Percentiles rank a stretch among this genome's conserved stretches.
Evolutionary conservation across 192 early-diverging fungal genomes (phyloP).

Genomic region (Entomortierella chlamydospora): DNA sequence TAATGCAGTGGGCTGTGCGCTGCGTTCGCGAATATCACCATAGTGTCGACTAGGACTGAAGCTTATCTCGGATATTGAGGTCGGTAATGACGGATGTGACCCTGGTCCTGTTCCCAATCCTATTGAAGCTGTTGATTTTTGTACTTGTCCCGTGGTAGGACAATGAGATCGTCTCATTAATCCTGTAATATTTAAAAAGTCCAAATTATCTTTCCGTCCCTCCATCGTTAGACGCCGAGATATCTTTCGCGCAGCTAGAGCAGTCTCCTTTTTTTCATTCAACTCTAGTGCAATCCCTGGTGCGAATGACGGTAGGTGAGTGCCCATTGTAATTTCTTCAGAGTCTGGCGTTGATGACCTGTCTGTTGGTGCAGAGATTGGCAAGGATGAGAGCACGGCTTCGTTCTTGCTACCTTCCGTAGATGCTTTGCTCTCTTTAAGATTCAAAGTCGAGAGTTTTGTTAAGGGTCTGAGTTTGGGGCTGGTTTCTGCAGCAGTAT

Average conservation of each 20-base stretch:
- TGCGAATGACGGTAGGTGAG: slow-evolving; percentile 1
- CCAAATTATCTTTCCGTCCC: slow-evolving; percentile 25
- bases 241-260: slow-evolving; percentile 24
- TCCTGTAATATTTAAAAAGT: slow-evolving; percentile 25
- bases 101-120: neutral
- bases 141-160: neutral
- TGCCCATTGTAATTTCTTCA: neutral
- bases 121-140: neutral
- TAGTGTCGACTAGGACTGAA: neutral
- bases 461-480: neutral
- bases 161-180: slow-evolving; percentile 21
- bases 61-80: neutral
- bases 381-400: neutral
- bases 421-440: neutral
- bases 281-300: neutral
- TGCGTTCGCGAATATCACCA: neutral
- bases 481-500: slow-evolving; percentile 12
- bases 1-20: neutral
- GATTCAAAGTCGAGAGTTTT: neutral
- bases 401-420: neutral
- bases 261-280: slow-evolving; percentile 20
- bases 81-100: neutral
- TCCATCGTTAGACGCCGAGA: slow-evolving; percentile 40
- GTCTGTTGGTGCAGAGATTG: slow-evolving; percentile 3
- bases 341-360: neutral